Base-by-base conservation (phyloP, 1,284 basidiomycete genomes). In the Pascua sp. region DNA sequence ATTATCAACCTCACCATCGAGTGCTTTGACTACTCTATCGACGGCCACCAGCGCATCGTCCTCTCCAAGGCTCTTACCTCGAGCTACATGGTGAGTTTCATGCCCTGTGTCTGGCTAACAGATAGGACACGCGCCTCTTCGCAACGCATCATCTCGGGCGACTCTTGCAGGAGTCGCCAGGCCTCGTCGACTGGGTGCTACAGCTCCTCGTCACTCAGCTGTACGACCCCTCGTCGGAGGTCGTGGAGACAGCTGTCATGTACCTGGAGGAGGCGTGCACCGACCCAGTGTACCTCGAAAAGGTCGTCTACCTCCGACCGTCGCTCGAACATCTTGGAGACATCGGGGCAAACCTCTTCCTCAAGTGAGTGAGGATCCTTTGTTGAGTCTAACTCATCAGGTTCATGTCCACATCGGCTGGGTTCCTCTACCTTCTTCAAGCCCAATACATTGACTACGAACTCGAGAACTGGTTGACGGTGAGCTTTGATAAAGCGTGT, bases 401-500 rank as follows among this genome's bases (percentile, higher is more conserved):
- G 68, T 98, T 98, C 75, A 88, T 98, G 80, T 96, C 94, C 2
- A 97, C 92, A 0, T 85, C 91, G 0, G 86, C 89, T 56, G 96
- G 96, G 0, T 96, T 98, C 72, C 83, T 86, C 3, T 98, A 95
- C 73, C 82, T 99, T 4, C 89, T 89, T 68, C 88, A 92, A 62
- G 87, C 90, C 18, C 88, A 89, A 16, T 98, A 96, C 69, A 94
- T 98, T 57, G 88, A 93, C 66, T 83, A 89, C 49, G 92, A 98
- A 77, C 90, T 98, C 82, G 92, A 98, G 63, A 84, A 86, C 58
- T 99, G 96, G 96, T 90, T 95, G 69, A 84, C 90, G 72, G 92
- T 92, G 66, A 69, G 87, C 71, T 18, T 36, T 10, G 10, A 9
- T n/a, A 13, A 7, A 8, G 5, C 15, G 5, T 11, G 5, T 7